Conservation (phyloP, 2,329 filamentous ascomycete genomes). For the Lasiodiplodia sp. region DNA sequence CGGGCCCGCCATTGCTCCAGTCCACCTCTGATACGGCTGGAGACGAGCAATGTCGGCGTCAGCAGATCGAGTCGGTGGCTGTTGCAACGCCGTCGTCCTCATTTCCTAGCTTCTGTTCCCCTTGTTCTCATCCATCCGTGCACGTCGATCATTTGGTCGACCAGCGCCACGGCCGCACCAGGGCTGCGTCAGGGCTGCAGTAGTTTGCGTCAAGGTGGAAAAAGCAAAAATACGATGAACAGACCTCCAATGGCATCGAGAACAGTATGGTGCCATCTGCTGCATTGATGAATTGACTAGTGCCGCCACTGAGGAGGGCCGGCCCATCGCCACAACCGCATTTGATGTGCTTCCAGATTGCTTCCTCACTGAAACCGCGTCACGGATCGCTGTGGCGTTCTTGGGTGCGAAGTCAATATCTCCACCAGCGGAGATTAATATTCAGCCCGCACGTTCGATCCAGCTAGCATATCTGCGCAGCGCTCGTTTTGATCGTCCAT, state of each 20-base stretch:
- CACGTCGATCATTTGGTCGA: neutral
- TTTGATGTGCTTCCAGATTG: neutral
- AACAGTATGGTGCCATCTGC: neutral
- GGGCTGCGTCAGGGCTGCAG: conserved; percentile 15
- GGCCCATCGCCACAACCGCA: neutral
- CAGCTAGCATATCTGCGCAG: neutral
- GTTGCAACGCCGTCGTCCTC: neutral
- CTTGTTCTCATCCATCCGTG: neutral
- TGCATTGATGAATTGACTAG: neutral
- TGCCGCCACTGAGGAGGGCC: neutral
- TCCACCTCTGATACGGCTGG: neutral
- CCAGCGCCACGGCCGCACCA: conserved; percentile 2
- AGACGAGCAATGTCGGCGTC: conserved; percentile 1
- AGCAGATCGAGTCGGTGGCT: neutral
- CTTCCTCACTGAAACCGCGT: neutral
- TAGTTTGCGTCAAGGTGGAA: conserved; percentile 14
- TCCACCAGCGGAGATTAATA: neutral
- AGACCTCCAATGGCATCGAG: neutral
- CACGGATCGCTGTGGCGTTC: neutral
- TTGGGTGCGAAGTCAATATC: neutral
- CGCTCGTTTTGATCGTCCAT: neutral
- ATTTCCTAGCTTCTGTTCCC: neutral
- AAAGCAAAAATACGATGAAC: neutral
- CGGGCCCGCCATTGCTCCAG: conserved; percentile 5
- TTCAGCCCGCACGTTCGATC: neutral